Percentiles rank a stretch among this genome's conserved stretches.
Conservation (phyloP, 129 eudicot species). For the Pulicaria dysenterica region DNA sequence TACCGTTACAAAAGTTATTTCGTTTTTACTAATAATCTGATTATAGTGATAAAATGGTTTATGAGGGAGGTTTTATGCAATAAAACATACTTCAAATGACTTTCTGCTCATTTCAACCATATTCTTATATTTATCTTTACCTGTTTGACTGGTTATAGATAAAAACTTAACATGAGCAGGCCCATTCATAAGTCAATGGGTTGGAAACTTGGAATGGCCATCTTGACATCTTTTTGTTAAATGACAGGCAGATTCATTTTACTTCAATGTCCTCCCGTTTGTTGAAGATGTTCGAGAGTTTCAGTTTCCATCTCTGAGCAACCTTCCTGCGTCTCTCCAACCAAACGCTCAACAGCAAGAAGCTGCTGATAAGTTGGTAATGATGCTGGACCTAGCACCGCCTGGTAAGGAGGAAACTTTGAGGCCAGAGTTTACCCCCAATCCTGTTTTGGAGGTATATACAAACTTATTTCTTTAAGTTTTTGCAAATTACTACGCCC, state of each 20-base stretch:
- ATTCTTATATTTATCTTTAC: too few species aligned
- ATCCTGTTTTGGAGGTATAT: slow-evolving; percentile 90
- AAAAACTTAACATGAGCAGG: too few species aligned
- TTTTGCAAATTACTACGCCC: background rate
- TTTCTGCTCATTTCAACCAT: too few species aligned
- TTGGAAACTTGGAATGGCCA: too few species aligned
- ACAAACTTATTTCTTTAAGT: background rate
- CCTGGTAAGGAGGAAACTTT: slow-evolving; percentile 74
- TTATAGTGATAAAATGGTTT: too few species aligned
- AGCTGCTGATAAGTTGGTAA: slow-evolving; percentile 89
- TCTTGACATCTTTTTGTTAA: slow-evolving; percentile 3
- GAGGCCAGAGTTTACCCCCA: slow-evolving; percentile 84
- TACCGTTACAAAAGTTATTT: too few species aligned
- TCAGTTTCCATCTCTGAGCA: slow-evolving; percentile 92
- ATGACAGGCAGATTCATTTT: slow-evolving; percentile 86
- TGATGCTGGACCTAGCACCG: slow-evolving; percentile 89
- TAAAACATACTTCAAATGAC: too few species aligned
- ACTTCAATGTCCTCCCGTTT: slow-evolving; percentile 91
- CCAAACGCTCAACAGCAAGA: slow-evolving; percentile 85
- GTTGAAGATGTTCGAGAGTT: slow-evolving; percentile 96
- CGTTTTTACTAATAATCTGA: too few species aligned
- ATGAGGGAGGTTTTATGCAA: too few species aligned
- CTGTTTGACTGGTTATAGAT: too few species aligned
- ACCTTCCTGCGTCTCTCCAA: slow-evolving; percentile 66
- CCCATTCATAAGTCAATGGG: too few species aligned